Percentiles rank a stretch among this genome's conserved stretches.
Evolutionary conservation across 2,329 filamentous ascomycete species (phyloP).

Genomic region (Aureobasidium sp.): DNA sequence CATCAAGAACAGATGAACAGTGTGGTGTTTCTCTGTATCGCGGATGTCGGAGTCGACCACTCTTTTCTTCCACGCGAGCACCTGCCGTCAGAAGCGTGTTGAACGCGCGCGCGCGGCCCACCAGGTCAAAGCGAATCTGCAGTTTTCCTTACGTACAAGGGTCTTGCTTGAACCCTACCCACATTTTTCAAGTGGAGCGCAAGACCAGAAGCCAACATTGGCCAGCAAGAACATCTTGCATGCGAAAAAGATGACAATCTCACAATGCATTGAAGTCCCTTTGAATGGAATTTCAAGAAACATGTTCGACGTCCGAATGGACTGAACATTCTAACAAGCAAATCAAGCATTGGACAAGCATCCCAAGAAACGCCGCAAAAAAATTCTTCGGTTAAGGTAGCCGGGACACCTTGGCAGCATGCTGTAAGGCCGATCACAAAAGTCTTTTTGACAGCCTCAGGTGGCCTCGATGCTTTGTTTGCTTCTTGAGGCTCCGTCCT

Average conservation of each 20-base stretch:
- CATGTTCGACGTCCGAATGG: neutral
- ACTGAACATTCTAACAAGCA: neutral
- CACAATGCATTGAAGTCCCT: neutral
- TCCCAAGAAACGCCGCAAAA: neutral
- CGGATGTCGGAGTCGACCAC: neutral
- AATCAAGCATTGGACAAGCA: neutral
- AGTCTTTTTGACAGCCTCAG: neutral
- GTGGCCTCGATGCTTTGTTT: neutral
- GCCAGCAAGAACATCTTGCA: neutral
- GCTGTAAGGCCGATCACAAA: neutral
- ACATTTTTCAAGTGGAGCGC: neutral
- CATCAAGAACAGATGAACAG: neutral
- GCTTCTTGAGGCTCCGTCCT: neutral
- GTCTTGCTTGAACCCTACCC: neutral
- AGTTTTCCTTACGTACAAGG: conserved; percentile 4
- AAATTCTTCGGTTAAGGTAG: neutral
- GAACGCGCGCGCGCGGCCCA: conserved; percentile 6
- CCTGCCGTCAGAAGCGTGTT: neutral
- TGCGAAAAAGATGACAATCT: neutral
- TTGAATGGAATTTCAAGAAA: neutral
- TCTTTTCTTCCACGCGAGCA: neutral
- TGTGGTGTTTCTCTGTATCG: neutral
- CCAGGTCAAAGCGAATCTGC: neutral
- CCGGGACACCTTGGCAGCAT: neutral
- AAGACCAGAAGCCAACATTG: neutral